Evolutionary conservation across 2,329 filamentous ascomycete genomes (phyloP).

Genomic region (Hypoxylon sp.): DNA sequence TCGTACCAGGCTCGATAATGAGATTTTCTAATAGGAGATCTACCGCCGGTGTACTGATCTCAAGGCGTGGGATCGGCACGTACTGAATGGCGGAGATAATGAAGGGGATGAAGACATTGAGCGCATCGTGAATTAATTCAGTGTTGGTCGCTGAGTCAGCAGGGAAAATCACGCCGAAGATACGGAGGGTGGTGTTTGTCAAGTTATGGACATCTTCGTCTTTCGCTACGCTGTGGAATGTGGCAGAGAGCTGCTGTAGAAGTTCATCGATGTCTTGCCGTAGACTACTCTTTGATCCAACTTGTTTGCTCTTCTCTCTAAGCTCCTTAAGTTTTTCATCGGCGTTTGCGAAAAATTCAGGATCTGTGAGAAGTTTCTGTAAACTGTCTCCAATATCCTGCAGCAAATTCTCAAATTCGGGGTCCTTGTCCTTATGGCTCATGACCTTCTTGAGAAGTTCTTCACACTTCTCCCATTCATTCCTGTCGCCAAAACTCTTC

Average conservation of each 20-base stretch:
- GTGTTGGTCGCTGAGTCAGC: slow-evolving; percentile 74
- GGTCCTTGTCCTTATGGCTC: slow-evolving; percentile 81
- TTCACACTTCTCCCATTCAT: slow-evolving; percentile 84
- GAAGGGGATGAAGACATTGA: slow-evolving; percentile 86
- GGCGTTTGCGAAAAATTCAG: slow-evolving; percentile 84
- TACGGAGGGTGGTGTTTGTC: slow-evolving; percentile 74
- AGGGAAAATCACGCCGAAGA: slow-evolving; percentile 80
- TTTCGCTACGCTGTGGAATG: slow-evolving; percentile 76
- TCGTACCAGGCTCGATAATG: slow-evolving; percentile 88
- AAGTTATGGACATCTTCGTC: slow-evolving; percentile 82
- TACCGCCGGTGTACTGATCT: slow-evolving; percentile 85
- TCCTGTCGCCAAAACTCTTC: slow-evolving; percentile 81
- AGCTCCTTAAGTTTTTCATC: slow-evolving; percentile 69
- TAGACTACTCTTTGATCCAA: slow-evolving; percentile 77
- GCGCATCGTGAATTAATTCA: slow-evolving; percentile 80
- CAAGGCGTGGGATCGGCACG: slow-evolving; percentile 90
- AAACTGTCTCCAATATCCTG: slow-evolving; percentile 80
- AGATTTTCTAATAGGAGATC: slow-evolving; percentile 92
- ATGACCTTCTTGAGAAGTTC: slow-evolving; percentile 78
- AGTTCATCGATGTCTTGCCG: slow-evolving; percentile 81
- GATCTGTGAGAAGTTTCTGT: slow-evolving; percentile 87
- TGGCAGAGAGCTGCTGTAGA: slow-evolving; percentile 76
- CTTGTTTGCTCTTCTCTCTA: slow-evolving; percentile 70
- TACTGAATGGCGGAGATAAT: slow-evolving; percentile 85
- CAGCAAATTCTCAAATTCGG: slow-evolving; percentile 85